Evolutionary conservation across 306 rosid genomes (phyloP), one percentile per base, ranked within the genome.

Genomic region (Cicer judaicum): DNA sequence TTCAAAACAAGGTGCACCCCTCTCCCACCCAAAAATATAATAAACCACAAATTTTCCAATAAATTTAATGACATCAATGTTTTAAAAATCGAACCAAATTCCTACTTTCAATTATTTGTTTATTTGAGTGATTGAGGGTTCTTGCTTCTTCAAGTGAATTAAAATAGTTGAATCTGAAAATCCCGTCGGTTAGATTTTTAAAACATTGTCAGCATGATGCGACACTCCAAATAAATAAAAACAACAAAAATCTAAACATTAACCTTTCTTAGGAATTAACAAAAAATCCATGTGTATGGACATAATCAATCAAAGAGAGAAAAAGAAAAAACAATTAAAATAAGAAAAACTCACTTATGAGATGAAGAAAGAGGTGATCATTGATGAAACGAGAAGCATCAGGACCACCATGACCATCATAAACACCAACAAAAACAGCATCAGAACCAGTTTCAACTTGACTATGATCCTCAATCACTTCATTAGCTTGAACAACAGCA

Each of bases 391-490:
- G 86, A 29, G 97, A 70, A 2, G 93, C 93, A 7, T 87, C 97
- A 5, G 89, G 83, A 6, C 97, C 97, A 13, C 97, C 98, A 71
- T 93, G 98, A 43, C 98, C 97, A 36, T 93, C 98, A 64, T 90
- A 91, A n/a, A 93, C 89, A 52, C 98, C 98, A 15, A 89, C 88
- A 63, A 89, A 93, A 41, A 89, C 85, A 7, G 88, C 89, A 14
- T 78, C 89, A 8, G 84, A 71, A 70, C 90, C 92, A 4, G 85
- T 85, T 87, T 93, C 98, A 10, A 93, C 96, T 78, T 91, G 97
- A 75, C 98, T 89, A 5, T 85, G 88, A 84, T 93, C 98, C 73
- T 93, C 96, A 8, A 93, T 69, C 11, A 84, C 77, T 16, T 84
- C 86, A 77, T 93, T 90, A 75, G 97, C 98, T 63, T 90, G 97